Percentiles rank a stretch among this genome's conserved stretches.
These are phyloP conservation scores for Penicillium digitatum DNA, from an alignment of 2,329 filamentous ascomycete genomes.

Conservation along the genomic window DNA sequence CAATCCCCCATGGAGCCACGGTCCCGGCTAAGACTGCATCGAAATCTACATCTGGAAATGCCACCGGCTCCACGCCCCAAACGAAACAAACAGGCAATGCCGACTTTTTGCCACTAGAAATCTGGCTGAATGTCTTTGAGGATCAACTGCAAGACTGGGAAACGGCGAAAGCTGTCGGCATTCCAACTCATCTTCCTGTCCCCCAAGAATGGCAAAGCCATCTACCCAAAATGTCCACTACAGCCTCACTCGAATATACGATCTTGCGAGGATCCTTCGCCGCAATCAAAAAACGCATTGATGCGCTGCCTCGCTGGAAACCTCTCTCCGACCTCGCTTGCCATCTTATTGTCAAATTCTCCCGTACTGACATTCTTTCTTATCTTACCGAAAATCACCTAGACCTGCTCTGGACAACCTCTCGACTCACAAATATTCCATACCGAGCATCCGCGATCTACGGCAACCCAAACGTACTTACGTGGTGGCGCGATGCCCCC, in stretches of 20 bases:
- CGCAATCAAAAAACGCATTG: slow-evolving; percentile 70
- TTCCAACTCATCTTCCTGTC: slow-evolving; percentile 72
- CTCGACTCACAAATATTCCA: slow-evolving; percentile 74
- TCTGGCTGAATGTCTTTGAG: slow-evolving; percentile 82
- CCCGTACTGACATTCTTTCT: slow-evolving; percentile 70
- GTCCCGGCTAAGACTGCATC: slow-evolving; percentile 9
- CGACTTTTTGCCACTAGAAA: slow-evolving; percentile 66
- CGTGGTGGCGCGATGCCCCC: slow-evolving; percentile 84
- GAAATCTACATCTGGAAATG: slow-evolving; percentile 35
- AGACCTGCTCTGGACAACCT: slow-evolving; percentile 81
- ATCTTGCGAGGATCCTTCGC: slow-evolving; percentile 68
- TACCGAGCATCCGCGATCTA: slow-evolving; percentile 87
- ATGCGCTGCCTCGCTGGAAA: slow-evolving; percentile 62
- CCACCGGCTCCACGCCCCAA: slow-evolving; percentile 26
- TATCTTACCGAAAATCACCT: slow-evolving; percentile 64
- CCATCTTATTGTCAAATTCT: slow-evolving; percentile 88
- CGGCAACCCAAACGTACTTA: slow-evolving; percentile 75
- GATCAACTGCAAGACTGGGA: slow-evolving; percentile 85
- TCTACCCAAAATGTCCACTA: slow-evolving; percentile 60
- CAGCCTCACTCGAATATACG: slow-evolving; percentile 76
- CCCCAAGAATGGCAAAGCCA: slow-evolving; percentile 69
- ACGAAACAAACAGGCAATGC: slow-evolving; percentile 19
- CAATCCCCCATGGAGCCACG: slow-evolving; percentile 13
- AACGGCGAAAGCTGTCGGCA: slow-evolving; percentile 71
- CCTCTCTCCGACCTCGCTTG: slow-evolving; percentile 77